Conservation (phyloP, 306 rosid genomes). For the Pterocarpus santalinus region DNA sequence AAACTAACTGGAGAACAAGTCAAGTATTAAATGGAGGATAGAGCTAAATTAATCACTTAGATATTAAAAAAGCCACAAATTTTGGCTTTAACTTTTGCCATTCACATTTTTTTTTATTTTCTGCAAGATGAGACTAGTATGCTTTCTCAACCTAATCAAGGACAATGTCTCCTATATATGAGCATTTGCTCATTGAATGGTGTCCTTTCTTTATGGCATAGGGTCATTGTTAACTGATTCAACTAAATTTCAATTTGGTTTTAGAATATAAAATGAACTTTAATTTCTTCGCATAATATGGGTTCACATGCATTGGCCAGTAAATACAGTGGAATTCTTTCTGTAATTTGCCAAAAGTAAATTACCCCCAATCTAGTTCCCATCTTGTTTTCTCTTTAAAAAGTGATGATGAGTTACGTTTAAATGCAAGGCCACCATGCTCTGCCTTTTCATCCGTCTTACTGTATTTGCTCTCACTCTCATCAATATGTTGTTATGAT, state of each 20-base stretch:
- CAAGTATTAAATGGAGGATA: constrained; percentile 19
- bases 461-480: not conserved
- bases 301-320: not conserved
- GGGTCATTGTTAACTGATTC: constrained; percentile 11
- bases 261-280: not conserved
- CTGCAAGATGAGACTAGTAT: not conserved
- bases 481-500: not conserved
- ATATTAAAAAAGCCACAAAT: not conserved
- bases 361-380: not conserved
- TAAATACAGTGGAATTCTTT: not conserved
- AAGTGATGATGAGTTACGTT: not conserved
- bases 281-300: not conserved
- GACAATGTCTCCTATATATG: not conserved
- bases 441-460: constrained; percentile 1
- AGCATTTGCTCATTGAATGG: constrained; percentile 24
- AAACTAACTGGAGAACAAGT: not conserved
- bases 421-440: constrained; percentile 9
- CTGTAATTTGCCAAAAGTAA: not conserved
- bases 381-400: not conserved
- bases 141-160: not conserved
- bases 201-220: constrained; percentile 14
- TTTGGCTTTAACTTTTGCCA: not conserved
- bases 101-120: not conserved
- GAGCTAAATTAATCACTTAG: not conserved
- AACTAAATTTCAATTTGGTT: not conserved